Evolutionary conservation across 2,329 filamentous ascomycete species (phyloP), one percentile per base, ranked within the genome.

Genomic region (Penicillium decumbens): DNA sequence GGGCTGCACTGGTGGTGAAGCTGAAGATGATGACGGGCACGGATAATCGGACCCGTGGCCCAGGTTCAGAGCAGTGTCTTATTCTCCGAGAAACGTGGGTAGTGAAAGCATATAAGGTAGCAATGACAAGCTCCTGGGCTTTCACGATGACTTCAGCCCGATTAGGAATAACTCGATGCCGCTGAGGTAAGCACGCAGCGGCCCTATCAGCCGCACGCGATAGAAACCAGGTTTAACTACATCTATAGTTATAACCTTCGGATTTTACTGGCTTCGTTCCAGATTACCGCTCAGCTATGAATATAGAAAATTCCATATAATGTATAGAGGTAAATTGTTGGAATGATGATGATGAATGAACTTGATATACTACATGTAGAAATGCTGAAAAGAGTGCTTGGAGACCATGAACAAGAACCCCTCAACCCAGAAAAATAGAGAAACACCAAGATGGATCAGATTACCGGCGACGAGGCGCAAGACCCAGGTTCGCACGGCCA

Each of bases 401-500:
- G 42, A 56, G 29, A 50, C 25, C 38, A 45, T 43, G 37, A 41
- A 45, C 40, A 25, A 41, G 39, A 50, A 54, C 41, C 48, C 49
- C 43, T 45, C 39, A 49, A 23, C 45, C 50, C 43, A 45, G 12
- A 48, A 50, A 55, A 37, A 25, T 41, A 51, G 32, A 41, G 40
- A 25, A 47, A 49, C 15, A 41, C 12, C 41, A 27, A 6, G 6
- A 6, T 37, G 42, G 24, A 43, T 40, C 24, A 46, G 23, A 45
- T 52, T 55, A 60, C 49, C 66, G 60, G 43, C 64, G 60, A 42
- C 61, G 59, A 43, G 51, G 54, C 12, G 56, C 59, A 49, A 65
- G 58, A 43, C 64, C 70, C 53, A 84, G 64, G 66, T 96, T 97
- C 29, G 87, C 85, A 73, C 93, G 81, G 24, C 87, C 81, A 25